Evolutionary conservation across 768 basidiomycete genomes (phyloP), one percentile per base, ranked within the genome.

Genomic region (Mycena sanguinolenta): DNA sequence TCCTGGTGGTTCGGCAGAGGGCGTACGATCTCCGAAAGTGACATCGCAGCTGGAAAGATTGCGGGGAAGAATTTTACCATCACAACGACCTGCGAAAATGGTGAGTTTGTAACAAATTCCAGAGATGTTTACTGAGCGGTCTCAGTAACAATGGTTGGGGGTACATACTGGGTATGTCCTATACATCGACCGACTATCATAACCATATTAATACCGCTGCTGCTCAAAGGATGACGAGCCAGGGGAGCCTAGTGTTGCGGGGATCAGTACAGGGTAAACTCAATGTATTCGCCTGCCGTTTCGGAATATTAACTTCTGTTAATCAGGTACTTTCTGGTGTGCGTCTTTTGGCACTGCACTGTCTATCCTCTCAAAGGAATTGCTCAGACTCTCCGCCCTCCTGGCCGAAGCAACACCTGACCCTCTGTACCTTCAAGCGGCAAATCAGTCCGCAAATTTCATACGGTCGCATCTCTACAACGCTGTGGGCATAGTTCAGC

Each of bases 71-170:
- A 52, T 25, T 62, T 50, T 17, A 1, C 46, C 4, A 25, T 62
- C 17, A 4, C 30, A 3, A 25, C 9, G n/a, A 19, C 13, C 12
- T 63, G 61, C n/a, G 23, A 39, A 27, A 49, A 39, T 30, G 19
- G 61, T 63, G 36, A 36, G 61, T 36, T 1, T 17, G 17, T 10
- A 28, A 52, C 50, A 7, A 21, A 4, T 55, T 34, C 16, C n/a
- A 19, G 21, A 28, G 25, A 25, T 21, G 19, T 55, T 21, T 2
- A 55, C 32, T 55, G 54, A 55, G 19, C 19, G 3, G 4, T 34
- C 34, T 19, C 32, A 63, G 61, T 12, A 63, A 52, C 49, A 4
- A 63, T 53, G 61, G 25, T 27, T 3, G 61, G 61, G 16, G 61
- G 61, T 13, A 63, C 61, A 8, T 42, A 13, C 39, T 50, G 60